Evolutionary conservation across 129 eudicot species (phyloP).

Genomic region (Flaveria brownii): DNA sequence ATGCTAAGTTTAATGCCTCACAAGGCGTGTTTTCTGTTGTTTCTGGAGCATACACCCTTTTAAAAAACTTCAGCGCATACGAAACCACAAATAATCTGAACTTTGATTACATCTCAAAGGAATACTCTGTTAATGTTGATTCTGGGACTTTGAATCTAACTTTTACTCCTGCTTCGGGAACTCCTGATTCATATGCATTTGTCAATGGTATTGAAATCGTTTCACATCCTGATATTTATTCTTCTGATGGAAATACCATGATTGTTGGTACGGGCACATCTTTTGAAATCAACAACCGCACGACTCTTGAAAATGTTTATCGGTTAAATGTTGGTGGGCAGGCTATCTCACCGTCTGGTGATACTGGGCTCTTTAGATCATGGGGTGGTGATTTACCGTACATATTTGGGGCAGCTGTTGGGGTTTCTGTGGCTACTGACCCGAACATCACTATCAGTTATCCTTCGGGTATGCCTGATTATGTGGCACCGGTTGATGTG

Average conservation of each 20-base stretch:
- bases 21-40: constrained; percentile 67
- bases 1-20: constrained; percentile 50
- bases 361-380: constrained; percentile 76
- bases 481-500: constrained; percentile 74
- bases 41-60: constrained; percentile 59
- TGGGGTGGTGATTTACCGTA: constrained; percentile 68
- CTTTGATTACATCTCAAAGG: constrained; percentile 66
- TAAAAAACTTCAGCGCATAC: constrained; percentile 78
- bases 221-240: constrained; percentile 76
- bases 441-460: constrained; percentile 50
- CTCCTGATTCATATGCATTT: constrained; percentile 64
- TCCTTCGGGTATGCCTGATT: constrained; percentile 49
- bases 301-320: constrained; percentile 69
- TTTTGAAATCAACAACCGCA: constrained; percentile 48
- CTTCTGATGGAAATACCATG: constrained; percentile 35
- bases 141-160: constrained; percentile 51
- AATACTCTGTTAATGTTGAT: constrained; percentile 67
- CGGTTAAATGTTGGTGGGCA: constrained; percentile 88
- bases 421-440: constrained; percentile 56
- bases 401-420: constrained; percentile 56
- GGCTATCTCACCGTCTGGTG: constrained; percentile 65
- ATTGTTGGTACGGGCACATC: constrained; percentile 51
- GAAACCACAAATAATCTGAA: constrained; percentile 69
- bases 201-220: constrained; percentile 87
- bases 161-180: constrained; percentile 54